Base-by-base conservation (phyloP, 2,329 filamentous ascomycete genomes). In the Pezizomycotina sp. region DNA sequence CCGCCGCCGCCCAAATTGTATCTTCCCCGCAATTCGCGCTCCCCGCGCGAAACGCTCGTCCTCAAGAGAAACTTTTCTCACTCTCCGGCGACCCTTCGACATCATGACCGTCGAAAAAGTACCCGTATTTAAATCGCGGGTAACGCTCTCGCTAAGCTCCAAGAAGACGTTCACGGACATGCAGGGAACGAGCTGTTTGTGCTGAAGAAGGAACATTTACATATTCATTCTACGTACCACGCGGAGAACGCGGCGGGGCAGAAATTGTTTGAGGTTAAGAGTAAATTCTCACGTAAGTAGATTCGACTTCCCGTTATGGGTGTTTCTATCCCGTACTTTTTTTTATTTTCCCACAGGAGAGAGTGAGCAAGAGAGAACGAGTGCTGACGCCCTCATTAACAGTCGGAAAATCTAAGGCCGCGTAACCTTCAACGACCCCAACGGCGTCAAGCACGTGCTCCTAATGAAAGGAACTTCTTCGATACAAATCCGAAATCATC, bases 81-180 rank as follows among this genome's bases (percentile, higher is more conserved):
- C 56, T 75, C 6, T 64, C 64, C 1, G 70, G 71, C 38, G 71
- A 77, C 56, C 69, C 63, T 78, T 77, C 56, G 66, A 68, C 45
- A 66, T 78, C 54, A 65, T 63, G 35, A 62, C 66, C 4, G 56
- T 62, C 27, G 64, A 62, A 40, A 69, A 69, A 14, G 57, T 61
- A 14, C 61, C 66, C 0, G 48, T 75, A 20, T 55, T 75, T 44
- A 62, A 63, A 45, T 34, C 38, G n/a, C n/a, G 44, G 71, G 69
- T 47, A 65, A 66, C 37, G 50, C 63, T 42, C 48, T 62, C 64
- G 7, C 50, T 73, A 2, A 65, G 62, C 2, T 61, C 62, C 9
- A 64, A 67, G 47, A 74, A 73, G 54, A 61, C 62, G 7, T 59
- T 75, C 27, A 60, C 49, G 37, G 70, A 75, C 51, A 60, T 57